These are phyloP conservation scores for Cercospora citrullina DNA, from an alignment of 2,329 filamentous ascomycete genomes.

Conservation along the genomic window DNA sequence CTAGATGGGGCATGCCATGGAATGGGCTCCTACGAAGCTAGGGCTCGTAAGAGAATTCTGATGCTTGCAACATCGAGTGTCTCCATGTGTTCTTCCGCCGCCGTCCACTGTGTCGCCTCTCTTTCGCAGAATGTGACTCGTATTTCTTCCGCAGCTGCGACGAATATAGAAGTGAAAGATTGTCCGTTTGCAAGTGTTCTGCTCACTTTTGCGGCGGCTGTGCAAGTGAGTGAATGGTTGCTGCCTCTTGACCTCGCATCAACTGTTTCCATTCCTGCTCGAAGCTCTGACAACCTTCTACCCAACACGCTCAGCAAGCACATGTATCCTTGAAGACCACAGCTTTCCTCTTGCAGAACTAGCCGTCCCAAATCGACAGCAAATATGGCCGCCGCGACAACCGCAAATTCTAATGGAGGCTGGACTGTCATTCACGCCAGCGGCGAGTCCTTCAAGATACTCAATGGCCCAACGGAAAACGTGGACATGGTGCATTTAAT, in stretches of 20 bases:
- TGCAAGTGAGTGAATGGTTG: not conserved
- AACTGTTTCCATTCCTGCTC: not conserved
- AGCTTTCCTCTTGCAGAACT: not conserved
- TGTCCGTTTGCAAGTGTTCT: not conserved
- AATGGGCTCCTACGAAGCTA: not conserved
- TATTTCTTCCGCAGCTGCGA: not conserved
- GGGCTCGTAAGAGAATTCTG: not conserved
- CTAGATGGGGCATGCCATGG: not conserved
- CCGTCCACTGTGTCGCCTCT: not conserved
- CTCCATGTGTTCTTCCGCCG: not conserved
- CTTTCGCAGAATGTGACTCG: not conserved
- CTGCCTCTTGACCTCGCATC: not conserved
- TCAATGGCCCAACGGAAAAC: not conserved
- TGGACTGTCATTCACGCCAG: not conserved
- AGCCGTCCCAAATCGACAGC: not conserved
- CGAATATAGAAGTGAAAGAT: not conserved
- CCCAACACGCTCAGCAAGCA: not conserved
- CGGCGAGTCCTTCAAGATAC: not conserved
- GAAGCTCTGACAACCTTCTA: not conserved
- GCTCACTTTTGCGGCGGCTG: not conserved
- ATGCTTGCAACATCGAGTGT: not conserved
- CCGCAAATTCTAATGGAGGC: not conserved
- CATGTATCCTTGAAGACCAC: not conserved
- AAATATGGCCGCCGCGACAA: not conserved
- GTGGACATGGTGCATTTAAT: not conserved